phyloP scores from a whole-genome alignment of 2,329 filamentous ascomycete species.

The Diplodia scrobiculata region DNA sequence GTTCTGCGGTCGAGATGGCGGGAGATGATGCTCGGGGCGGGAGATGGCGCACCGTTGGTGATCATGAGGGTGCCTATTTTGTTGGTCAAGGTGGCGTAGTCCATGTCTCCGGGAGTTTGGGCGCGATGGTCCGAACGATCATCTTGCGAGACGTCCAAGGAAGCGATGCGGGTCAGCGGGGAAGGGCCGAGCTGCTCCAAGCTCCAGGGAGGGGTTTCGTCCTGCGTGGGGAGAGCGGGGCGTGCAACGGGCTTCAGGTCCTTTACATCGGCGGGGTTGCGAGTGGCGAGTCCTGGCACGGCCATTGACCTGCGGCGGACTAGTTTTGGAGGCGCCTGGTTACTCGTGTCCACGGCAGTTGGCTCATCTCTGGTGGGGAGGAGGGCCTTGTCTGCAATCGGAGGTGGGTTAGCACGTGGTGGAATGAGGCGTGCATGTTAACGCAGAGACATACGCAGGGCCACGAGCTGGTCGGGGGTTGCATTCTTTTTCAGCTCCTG shows the following conservation, averaged over 20 bases:
- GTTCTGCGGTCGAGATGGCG: constrained; percentile 4
- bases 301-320: constrained; percentile 47
- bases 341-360: constrained; percentile 30
- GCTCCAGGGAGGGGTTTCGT: constrained; percentile 42
- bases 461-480: constrained; percentile 52
- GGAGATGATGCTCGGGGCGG: constrained; percentile 44
- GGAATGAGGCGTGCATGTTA: neutral
- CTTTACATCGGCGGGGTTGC: constrained; percentile 39
- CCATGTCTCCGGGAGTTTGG: constrained; percentile 48
- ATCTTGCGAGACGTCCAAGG: constrained; percentile 38
- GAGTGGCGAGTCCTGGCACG: constrained; percentile 46
- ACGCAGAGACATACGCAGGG: constrained; percentile 41
- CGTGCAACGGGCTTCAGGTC: constrained; percentile 35
- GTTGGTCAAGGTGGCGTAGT: constrained; percentile 48
- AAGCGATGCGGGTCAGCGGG: constrained; percentile 35
- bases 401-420: neutral
- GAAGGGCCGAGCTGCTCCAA: constrained; percentile 34
- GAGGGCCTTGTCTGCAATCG: constrained; percentile 29
- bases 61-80: constrained; percentile 50
- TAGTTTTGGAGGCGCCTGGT: constrained; percentile 32
- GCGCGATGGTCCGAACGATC: constrained; percentile 37
- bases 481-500: constrained; percentile 54
- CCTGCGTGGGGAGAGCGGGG: constrained; percentile 13
- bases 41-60: constrained; percentile 53
- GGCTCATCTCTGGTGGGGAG: constrained; percentile 31